phyloP scores from a whole-genome alignment of 148 eudicot genomes.

The Vaccinium vitisidaea region DNA sequence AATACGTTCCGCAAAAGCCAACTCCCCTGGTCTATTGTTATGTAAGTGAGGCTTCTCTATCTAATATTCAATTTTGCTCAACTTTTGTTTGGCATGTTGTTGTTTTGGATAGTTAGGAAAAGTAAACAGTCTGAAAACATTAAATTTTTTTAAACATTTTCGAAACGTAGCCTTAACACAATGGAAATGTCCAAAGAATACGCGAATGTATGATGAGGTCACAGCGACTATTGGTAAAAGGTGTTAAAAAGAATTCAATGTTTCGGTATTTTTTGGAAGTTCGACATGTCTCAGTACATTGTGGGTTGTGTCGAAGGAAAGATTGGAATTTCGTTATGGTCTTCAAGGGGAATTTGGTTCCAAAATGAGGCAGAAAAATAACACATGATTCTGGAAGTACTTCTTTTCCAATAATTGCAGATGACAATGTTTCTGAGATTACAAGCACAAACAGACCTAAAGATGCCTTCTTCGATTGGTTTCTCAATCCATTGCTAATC shows the following conservation, averaged over 20 bases:
- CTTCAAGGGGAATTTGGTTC: neutral
- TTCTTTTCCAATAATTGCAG: slow-evolving; percentile 35
- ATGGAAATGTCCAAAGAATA: neutral
- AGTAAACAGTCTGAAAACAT: neutral
- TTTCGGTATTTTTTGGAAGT: neutral
- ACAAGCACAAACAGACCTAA: slow-evolving; percentile 76
- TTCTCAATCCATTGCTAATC: slow-evolving; percentile 76
- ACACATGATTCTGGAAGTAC: neutral
- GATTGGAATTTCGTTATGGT: neutral
- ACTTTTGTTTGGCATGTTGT: neutral
- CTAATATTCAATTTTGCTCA: neutral
- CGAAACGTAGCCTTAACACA: neutral
- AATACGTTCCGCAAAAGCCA: slow-evolving; percentile 71
- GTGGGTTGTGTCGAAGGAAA: neutral
- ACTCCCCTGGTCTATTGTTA: slow-evolving; percentile 65
- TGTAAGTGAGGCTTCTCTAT: slow-evolving; percentile 30
- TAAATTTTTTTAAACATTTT: neutral
- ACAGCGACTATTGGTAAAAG: neutral
- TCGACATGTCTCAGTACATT: neutral
- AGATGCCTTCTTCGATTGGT: slow-evolving; percentile 83
- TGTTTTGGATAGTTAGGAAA: neutral
- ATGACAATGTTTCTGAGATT: slow-evolving; percentile 65
- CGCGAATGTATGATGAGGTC: neutral
- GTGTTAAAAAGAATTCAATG: neutral
- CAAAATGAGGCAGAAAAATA: neutral